Percentiles rank a stretch among this genome's conserved stretches.
Conservation (phyloP, 140 eudicot genomes). For the Cichorium intybus region DNA sequence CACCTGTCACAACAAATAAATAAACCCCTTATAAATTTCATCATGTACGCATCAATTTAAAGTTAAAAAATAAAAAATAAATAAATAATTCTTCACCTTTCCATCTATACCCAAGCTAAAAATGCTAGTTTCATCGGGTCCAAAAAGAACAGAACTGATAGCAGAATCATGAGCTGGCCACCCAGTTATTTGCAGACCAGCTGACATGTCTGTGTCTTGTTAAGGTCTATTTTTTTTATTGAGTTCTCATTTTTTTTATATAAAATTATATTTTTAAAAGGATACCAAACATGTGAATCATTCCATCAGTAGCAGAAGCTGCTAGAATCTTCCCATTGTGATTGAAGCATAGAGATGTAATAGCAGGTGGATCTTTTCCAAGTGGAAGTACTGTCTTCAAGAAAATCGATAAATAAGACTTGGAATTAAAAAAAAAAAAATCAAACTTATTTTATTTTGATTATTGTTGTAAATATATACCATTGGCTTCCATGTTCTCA, state of each 20-base stretch:
- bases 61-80: not conserved
- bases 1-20: slow-evolving; percentile 40
- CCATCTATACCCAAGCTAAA: slow-evolving; percentile 92
- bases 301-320: slow-evolving; percentile 97
- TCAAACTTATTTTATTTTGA: not conserved
- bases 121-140: slow-evolving; percentile 94
- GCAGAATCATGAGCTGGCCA: slow-evolving; percentile 99
- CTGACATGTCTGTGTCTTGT: slow-evolving; percentile 77
- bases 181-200: slow-evolving; percentile 98
- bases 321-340: slow-evolving; percentile 98
- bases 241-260: not conserved
- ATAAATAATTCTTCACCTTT: slow-evolving; percentile 55
- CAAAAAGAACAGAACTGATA: slow-evolving; percentile 90
- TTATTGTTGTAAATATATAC: slow-evolving; percentile 34
- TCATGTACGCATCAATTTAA: too few relatives aligned
- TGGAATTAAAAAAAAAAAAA: too few relatives aligned
- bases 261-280: slow-evolving; percentile 19
- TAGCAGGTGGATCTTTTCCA: slow-evolving; percentile 98
- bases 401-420: slow-evolving; percentile 30
- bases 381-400: slow-evolving; percentile 99
- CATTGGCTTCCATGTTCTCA: slow-evolving; percentile 98
- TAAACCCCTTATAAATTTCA: not conserved
- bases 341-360: slow-evolving; percentile 92
- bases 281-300: slow-evolving; percentile 99
- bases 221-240: slow-evolving; percentile 40